Base-by-base conservation (phyloP, 2,329 filamentous ascomycete genomes). In the Zasmidium citrigriseum region DNA sequence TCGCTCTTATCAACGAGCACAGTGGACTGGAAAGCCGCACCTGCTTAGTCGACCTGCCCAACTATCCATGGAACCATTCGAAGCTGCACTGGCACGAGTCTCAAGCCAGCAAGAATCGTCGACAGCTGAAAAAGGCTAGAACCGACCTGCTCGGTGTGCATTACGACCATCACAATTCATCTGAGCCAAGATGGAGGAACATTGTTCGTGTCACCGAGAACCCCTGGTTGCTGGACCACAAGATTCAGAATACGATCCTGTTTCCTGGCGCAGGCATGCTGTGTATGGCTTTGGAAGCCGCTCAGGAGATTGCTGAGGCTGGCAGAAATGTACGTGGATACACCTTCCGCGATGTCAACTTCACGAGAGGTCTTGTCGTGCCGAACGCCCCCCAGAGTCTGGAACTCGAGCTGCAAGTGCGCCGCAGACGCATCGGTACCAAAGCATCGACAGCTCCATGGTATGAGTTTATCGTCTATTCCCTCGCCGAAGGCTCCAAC, bases 331-430 rank as follows among this genome's bases (percentile, higher is more conserved):
- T 56, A 18, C 49, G 49, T 27, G 78, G 77, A 0, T 80, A 78
- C 49, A 76, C 82, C 56, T 74, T 84, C 18, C 73, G 68, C 9
- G 65, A 80, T 47, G 76, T 85, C 16, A n/a, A 41, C 4, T 44
- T 60, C 24, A 34, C 51, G 50, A 46, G 51, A 11, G 52, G 38
- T 20, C 55, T 61, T 2, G 49, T 61, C 7, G 49, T 61, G 23
- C 59, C 55, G 27, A 25, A 46, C 18, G n/a, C 9, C n/a, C 48
- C 10, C 18, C 18, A 51, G 7, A 25, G 3, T 12, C 22, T 23
- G 50, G 38, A 27, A 44, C 27, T 44, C 50, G 27, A 16, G 41
- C 45, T 18, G 21, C 9, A 34, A 4, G 18, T 53, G 12, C 20
- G 24, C 9, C 50, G 27, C 22, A 18, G 38, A 12, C 22, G 45